These are phyloP conservation scores for Blumeriella jaapii DNA, from an alignment of 2,329 filamentous ascomycete genomes.

Conservation along the genomic window DNA sequence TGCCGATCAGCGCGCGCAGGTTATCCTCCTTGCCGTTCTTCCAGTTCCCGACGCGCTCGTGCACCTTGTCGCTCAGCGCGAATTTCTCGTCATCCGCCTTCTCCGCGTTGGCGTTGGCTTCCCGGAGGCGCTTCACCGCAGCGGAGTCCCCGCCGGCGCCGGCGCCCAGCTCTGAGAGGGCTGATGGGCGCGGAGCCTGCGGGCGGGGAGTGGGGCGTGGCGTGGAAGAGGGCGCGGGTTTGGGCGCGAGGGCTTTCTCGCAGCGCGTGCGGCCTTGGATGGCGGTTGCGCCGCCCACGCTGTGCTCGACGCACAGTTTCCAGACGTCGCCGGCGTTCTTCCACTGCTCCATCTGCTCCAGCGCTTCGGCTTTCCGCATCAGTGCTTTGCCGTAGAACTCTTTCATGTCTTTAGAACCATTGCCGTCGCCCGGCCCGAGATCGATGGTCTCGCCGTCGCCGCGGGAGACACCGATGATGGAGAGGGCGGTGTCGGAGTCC, in stretches of 20 bases:
- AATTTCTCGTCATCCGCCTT: slow-evolving; percentile 88
- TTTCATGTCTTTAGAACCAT: slow-evolving; percentile 70
- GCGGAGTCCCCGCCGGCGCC: slow-evolving; percentile 42
- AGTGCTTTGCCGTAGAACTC: slow-evolving; percentile 90
- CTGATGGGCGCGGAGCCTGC: slow-evolving; percentile 34
- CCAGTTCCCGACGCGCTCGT: slow-evolving; percentile 70
- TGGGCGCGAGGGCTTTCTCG: slow-evolving; percentile 71
- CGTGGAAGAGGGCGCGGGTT: slow-evolving; percentile 38
- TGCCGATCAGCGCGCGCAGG: slow-evolving; percentile 73
- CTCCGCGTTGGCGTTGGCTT: slow-evolving; percentile 76
- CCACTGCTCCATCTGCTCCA: slow-evolving; percentile 96
- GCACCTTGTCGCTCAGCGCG: slow-evolving; percentile 73
- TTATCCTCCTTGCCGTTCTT: slow-evolving; percentile 89
- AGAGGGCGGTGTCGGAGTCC: slow-evolving; percentile 72
- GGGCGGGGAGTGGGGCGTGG: slow-evolving; percentile 33
- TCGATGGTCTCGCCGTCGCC: slow-evolving; percentile 74
- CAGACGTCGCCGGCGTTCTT: slow-evolving; percentile 69
- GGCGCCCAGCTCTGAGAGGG: slow-evolving; percentile 31
- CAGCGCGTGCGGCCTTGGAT: slow-evolving; percentile 81
- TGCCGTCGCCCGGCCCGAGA: slow-evolving; percentile 45
- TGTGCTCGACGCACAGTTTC: slow-evolving; percentile 71
- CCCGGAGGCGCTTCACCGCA: slow-evolving; percentile 71
- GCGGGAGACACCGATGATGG: slow-evolving; percentile 65
- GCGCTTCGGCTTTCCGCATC: slow-evolving; percentile 86
- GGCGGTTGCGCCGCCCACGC: slow-evolving; percentile 74